A percentile compares a stretch with the other conserved stretches of the same genome.
Conservation (phyloP, 495 filamentous ascomycete species). For the Trichocladium uniseriatum region DNA sequence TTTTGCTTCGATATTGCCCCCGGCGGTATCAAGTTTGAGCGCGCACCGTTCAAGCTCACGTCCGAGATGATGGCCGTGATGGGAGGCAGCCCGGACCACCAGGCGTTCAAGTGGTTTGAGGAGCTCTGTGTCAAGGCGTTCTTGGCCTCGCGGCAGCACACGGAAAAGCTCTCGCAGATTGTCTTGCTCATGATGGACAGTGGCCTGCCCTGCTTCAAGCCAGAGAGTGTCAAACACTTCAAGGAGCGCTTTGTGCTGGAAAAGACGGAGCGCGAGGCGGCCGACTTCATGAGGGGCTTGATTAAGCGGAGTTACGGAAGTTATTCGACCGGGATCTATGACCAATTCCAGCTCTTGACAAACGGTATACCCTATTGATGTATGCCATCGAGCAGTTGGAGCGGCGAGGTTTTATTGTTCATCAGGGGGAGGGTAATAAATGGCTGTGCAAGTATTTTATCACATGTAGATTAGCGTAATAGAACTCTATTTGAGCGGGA, state of each 20-base stretch:
- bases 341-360: conserved; percentile 92
- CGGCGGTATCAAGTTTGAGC: conserved; percentile 91
- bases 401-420: no score
- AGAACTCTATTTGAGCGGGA: no score
- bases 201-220: conserved; percentile 96
- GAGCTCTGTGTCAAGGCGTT: conserved; percentile 94
- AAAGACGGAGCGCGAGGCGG: conserved; percentile 87
- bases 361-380: conserved; percentile 86
- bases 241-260: conserved; percentile 89
- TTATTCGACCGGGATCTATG: conserved; percentile 85
- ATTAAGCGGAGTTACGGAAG: conserved; percentile 81
- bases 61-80: conserved; percentile 97
- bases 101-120: conserved; percentile 92
- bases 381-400: not conserved
- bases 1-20: conserved; percentile 99
- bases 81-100: conserved; percentile 76
- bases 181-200: conserved; percentile 93
- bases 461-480: no score
- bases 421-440: no score
- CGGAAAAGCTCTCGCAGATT: conserved; percentile 76
- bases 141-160: conserved; percentile 78
- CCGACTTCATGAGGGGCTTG: conserved; percentile 83
- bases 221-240: conserved; percentile 86
- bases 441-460: no score
- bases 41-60: conserved; percentile 96